Percentiles rank a stretch among this genome's conserved stretches.
Evolutionary conservation across 2,329 filamentous ascomycete genomes (phyloP).

Genomic region (Fusarium virguliforme): DNA sequence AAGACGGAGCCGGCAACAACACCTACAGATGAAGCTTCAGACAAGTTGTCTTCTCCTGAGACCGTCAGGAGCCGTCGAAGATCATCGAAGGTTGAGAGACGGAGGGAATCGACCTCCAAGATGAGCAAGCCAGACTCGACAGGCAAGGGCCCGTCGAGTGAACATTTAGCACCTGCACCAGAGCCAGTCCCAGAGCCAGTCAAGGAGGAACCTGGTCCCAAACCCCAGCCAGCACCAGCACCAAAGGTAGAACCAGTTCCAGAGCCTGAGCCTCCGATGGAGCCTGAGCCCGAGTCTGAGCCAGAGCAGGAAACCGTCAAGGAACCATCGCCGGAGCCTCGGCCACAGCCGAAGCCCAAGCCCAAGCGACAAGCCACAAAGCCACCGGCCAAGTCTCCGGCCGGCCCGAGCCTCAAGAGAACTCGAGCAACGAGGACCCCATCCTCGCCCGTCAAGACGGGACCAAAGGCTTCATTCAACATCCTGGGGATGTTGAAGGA

Average conservation of each 20-base stretch:
- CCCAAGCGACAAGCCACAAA: constrained; percentile 45
- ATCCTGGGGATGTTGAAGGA: constrained; percentile 73
- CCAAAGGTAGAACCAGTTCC: constrained; percentile 21
- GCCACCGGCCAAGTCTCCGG: constrained; percentile 32
- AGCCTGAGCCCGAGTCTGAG: constrained; percentile 5
- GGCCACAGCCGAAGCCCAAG: constrained; percentile 33
- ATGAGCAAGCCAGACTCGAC: constrained; percentile 39
- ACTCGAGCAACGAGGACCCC: constrained; percentile 69
- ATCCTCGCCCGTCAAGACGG: constrained; percentile 65
- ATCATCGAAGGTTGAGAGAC: constrained; percentile 48
- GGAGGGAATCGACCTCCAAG: constrained; percentile 43
- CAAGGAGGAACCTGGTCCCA: constrained; percentile 24
- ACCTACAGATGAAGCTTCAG: constrained; percentile 32
- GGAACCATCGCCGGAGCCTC: constrained; percentile 35
- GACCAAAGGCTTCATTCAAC: constrained; percentile 60
- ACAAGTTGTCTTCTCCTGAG: constrained; percentile 41
- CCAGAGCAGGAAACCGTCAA: constrained; percentile 27
- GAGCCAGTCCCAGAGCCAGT: constrained; percentile 20
- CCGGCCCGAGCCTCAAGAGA: constrained; percentile 65
- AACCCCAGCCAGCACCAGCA: constrained; percentile 14
- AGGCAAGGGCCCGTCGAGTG: constrained; percentile 29
- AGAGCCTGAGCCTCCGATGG: constrained; percentile 5
- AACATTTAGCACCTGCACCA: constrained; percentile 21
- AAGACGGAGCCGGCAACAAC: constrained; percentile 34
- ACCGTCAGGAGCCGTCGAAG: constrained; percentile 45